phyloP scores from a whole-genome alignment of 2,329 filamentous ascomycete genomes.

The Aureobasidium subglaciale region DNA sequence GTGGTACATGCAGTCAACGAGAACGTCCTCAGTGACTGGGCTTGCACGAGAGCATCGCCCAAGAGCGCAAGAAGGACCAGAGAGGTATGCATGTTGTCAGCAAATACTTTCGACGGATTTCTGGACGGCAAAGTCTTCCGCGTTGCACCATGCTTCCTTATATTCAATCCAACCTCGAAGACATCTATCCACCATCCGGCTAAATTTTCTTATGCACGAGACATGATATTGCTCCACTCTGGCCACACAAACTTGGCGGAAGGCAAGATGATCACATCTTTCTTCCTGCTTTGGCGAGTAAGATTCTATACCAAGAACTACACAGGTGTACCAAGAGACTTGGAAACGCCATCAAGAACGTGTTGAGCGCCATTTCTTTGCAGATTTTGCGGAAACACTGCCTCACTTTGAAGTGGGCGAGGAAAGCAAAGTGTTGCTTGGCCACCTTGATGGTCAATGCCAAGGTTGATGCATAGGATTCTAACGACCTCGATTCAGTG shows the following conservation, averaged over 20 bases:
- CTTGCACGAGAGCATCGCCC: not conserved
- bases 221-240: not conserved
- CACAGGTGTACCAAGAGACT: constrained; percentile 1
- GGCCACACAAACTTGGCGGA: not conserved
- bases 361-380: not conserved
- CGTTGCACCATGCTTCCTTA: not conserved
- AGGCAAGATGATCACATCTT: not conserved
- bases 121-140: not conserved
- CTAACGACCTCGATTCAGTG: not conserved
- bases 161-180: not conserved
- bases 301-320: not conserved
- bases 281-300: not conserved
- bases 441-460: constrained; percentile 13
- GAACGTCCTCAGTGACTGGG: not conserved
- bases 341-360: not conserved
- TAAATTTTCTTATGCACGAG: not conserved
- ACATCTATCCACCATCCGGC: not conserved
- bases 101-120: not conserved
- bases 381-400: not conserved
- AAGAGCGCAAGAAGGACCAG: not conserved
- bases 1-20: constrained; percentile 4
- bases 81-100: not conserved
- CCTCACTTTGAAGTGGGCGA: not conserved
- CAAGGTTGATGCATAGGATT: constrained; percentile 10
- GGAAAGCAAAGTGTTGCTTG: constrained; percentile 7